Percentiles rank a stretch among this genome's conserved stretches.
Conservation (phyloP, 2,329 filamentous ascomycete species). For the Whalleya microplaca region DNA sequence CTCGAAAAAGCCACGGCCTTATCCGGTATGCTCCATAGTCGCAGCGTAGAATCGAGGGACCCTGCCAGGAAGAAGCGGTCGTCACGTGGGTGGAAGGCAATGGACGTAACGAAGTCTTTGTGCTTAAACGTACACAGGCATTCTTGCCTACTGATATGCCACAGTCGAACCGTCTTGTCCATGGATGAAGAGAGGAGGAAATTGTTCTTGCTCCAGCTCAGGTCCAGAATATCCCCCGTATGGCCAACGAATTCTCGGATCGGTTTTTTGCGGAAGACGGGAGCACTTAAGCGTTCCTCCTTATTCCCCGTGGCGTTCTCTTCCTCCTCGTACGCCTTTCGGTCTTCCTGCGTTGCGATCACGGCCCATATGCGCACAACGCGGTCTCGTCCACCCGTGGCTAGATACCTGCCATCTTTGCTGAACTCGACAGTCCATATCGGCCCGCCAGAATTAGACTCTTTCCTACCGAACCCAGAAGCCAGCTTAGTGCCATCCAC, state of each 20-base stretch:
- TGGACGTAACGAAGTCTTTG: constrained; percentile 91
- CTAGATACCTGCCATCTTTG: constrained; percentile 85
- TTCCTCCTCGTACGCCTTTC: constrained; percentile 72
- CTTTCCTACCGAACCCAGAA: constrained; percentile 39
- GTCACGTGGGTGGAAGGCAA: constrained; percentile 91
- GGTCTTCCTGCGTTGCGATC: constrained; percentile 79
- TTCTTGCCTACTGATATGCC: constrained; percentile 85
- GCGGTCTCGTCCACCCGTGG: constrained; percentile 88
- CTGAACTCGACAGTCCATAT: constrained; percentile 95
- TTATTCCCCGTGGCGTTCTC: constrained; percentile 54
- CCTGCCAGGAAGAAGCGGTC: constrained; percentile 97
- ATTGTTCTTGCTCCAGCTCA: constrained; percentile 99
- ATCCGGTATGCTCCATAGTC: constrained; percentile 96
- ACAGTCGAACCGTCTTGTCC: constrained; percentile 95
- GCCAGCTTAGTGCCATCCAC: constrained; percentile 33
- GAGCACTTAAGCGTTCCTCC: constrained; percentile 75
- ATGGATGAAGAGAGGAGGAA: constrained; percentile 95
- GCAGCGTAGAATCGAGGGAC: constrained; percentile 83
- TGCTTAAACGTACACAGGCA: constrained; percentile 95
- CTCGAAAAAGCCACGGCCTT: constrained; percentile 86
- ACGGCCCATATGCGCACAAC: constrained; percentile 89
- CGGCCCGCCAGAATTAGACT: constrained; percentile 60
- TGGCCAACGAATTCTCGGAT: constrained; percentile 82
- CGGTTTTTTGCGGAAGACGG: constrained; percentile 83
- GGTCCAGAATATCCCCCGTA: constrained; percentile 80